A percentile compares a stretch with the other conserved stretches of the same genome.
Conservation (phyloP, 2,329 filamentous ascomycete genomes). For the Arachnomyces sp. region DNA sequence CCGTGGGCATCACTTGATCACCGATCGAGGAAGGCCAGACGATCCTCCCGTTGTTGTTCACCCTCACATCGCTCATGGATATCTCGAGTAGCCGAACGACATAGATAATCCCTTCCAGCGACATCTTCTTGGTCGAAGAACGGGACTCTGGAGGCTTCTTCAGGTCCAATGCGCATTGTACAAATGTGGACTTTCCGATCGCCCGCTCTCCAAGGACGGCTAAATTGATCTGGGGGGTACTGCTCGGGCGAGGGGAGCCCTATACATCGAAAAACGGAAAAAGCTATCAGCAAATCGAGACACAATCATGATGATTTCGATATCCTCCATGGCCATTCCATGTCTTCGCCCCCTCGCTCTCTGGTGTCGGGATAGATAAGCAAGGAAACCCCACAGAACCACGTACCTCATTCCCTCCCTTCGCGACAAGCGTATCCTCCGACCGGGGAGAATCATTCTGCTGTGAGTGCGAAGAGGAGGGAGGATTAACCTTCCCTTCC, state of each 20-base stretch:
- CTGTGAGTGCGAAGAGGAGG: too few relatives aligned
- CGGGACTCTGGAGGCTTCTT: constrained; percentile 34
- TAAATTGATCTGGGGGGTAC: constrained; percentile 50
- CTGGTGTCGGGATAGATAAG: too few relatives aligned
- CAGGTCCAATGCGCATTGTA: constrained; percentile 50
- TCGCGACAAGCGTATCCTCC: too few relatives aligned
- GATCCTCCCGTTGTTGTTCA: constrained; percentile 41
- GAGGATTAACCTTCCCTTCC: too few relatives aligned
- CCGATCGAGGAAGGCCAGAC: constrained; percentile 48
- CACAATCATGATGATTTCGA: too few relatives aligned
- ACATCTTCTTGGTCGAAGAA: constrained; percentile 47
- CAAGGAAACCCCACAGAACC: too few relatives aligned
- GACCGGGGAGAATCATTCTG: too few relatives aligned
- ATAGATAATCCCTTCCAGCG: constrained; percentile 49
- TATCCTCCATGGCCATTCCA: too few relatives aligned
- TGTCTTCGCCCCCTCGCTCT: too few relatives aligned
- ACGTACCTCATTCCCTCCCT: too few relatives aligned
- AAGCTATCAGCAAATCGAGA: constrained; percentile 1
- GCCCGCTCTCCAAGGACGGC: constrained; percentile 48
- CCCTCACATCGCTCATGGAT: constrained; percentile 43
- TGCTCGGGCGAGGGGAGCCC: constrained; percentile 9
- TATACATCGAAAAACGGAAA: constrained; percentile 15
- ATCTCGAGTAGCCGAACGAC: constrained; percentile 53
- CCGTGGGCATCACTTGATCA: constrained; percentile 62
- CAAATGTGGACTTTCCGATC: constrained; percentile 54